Conservation (phyloP, 1,284 basidiomycete genomes). For the Phellopilus nigrolimitatus region DNA sequence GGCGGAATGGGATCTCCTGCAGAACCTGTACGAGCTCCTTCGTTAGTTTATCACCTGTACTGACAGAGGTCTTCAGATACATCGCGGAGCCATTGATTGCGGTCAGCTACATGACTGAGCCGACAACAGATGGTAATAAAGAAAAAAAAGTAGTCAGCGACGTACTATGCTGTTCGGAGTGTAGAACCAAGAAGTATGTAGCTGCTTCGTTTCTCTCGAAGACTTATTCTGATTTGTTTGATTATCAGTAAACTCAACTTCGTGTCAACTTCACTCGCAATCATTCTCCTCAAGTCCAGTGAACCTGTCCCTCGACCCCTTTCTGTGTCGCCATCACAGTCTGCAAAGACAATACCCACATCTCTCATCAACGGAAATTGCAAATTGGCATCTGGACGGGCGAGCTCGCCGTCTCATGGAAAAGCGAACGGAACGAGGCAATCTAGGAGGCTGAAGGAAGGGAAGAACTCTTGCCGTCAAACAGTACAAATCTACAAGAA, state of each 20-base stretch:
- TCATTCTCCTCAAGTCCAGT: constrained; percentile 12
- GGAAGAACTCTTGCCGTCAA: constrained; percentile 42
- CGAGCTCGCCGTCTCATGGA: background rate
- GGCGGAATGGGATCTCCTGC: constrained; percentile 59
- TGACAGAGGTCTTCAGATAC: constrained; percentile 42
- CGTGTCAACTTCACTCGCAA: constrained; percentile 5
- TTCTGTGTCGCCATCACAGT: background rate
- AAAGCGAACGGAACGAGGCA: constrained; percentile 38
- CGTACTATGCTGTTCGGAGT: constrained; percentile 53
- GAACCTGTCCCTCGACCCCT: background rate
- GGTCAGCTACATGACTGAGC: constrained; percentile 37
- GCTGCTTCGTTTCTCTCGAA: constrained; percentile 16
- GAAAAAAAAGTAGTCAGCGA: constrained; percentile 38
- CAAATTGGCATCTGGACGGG: background rate
- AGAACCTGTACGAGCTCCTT: constrained; percentile 44
- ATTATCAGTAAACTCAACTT: constrained; percentile 30
- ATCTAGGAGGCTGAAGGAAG: constrained; percentile 61
- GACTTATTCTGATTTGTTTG: background rate
- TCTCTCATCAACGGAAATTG: background rate
- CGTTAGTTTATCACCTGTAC: constrained; percentile 13
- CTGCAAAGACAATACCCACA: background rate
- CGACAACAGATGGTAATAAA: constrained; percentile 28
- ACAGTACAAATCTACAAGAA: constrained; percentile 54
- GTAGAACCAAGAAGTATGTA: constrained; percentile 53
- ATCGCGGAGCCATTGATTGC: constrained; percentile 51